Evolutionary conservation across 164 flowering plant genomes (phyloP), one percentile per base, ranked within the genome.

Genomic region (Stephania cephalantha): DNA sequence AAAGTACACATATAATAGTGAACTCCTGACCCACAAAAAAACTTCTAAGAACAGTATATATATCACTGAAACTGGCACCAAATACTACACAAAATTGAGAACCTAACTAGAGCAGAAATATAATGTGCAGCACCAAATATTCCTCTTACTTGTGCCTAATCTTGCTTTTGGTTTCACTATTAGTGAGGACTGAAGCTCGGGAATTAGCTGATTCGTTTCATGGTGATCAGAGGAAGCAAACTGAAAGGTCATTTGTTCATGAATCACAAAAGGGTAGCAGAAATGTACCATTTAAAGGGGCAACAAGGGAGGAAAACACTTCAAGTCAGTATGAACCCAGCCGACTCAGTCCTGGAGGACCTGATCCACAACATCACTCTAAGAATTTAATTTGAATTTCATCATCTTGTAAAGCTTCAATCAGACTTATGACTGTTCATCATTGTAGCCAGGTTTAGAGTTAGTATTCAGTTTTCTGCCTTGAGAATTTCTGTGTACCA

Each of bases 301-400:
- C 55, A 22, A 42, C 44, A 53, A 73, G 25, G 31, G 46, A 75
- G 48, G 65, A 69, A 22, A n/a, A 42, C 9, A 50, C 44, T 58
- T 12, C 46, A 67, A 9, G 7, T 13, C 25, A 44, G 29, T 29
- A 70, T 64, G 63, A 76, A 11, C 31, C 18, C 48, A 64, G 25
- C 1, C 52, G 53, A 68, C n/a, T 55, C 63, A 76, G 80, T 58
- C 65, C 50, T 10, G 74, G 73, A 52, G 73, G 79, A 13, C 55
- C 66, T 50, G 69, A 48, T 9, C 73, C 77, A 12, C 48, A 76
- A 63, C 78, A 76, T 71, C 78, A 76, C 42, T 64, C 70, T 46
- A 65, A 12, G 55, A 46, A 73, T 65, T 61, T 20, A 29, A 5
- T 15, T 15, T 71, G 12, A 68, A 31, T 30, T 35, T 7, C 31